Evolutionary conservation across 306 rosid species (phyloP).

Genomic region (Lathyrus sativus): DNA sequence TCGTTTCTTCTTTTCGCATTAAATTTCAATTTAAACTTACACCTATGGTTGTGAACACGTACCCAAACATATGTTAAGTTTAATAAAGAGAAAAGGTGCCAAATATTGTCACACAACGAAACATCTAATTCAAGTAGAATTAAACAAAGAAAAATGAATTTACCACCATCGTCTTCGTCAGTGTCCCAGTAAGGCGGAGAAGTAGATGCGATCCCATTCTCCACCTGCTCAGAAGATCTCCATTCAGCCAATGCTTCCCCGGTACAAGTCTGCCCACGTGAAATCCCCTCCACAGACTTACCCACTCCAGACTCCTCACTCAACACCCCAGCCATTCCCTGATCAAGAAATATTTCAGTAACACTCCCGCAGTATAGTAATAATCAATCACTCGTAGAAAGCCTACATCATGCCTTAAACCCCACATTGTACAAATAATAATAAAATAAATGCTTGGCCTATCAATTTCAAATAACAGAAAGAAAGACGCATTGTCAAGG

Average conservation of each 20-base stretch:
- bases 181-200: constrained; percentile 98
- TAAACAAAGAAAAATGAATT: constrained; percentile 24
- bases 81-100: not conserved
- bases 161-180: constrained; percentile 88
- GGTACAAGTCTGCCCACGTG: constrained; percentile 75
- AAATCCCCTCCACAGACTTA: constrained; percentile 67
- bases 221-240: constrained; percentile 99
- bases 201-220: constrained; percentile 85
- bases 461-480: constrained; percentile 12
- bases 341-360: constrained; percentile 48
- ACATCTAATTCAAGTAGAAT: constrained; percentile 1
- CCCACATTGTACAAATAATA: constrained; percentile 27
- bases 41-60: too few species aligned
- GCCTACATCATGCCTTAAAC: constrained; percentile 30
- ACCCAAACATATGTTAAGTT: too few species aligned
- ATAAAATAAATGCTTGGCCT: not conserved
- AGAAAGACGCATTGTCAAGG: constrained; percentile 20
- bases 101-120: not conserved
- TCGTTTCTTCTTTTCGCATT: too few species aligned
- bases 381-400: constrained; percentile 3
- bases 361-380: constrained; percentile 44
- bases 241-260: constrained; percentile 96
- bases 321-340: constrained; percentile 79
- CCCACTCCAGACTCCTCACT: constrained; percentile 82
- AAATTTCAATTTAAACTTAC: too few species aligned